Evolutionary conservation across 805 yeast species (phyloP).

Genomic region (Lipomyces orientalis): DNA sequence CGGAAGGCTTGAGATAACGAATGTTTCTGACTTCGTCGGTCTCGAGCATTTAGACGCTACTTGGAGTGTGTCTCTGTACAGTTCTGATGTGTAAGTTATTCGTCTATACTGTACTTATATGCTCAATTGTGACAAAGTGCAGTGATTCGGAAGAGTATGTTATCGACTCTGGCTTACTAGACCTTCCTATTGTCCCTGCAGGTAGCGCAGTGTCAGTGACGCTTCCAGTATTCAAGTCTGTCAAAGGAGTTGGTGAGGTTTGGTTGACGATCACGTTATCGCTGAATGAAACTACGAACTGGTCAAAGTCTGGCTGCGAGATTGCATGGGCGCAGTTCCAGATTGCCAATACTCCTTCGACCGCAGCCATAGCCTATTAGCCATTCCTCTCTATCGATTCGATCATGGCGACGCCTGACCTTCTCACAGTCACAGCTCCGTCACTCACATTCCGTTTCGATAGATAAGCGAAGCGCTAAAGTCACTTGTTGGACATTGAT

Average conservation of each 20-base stretch:
- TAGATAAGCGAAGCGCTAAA: slow-evolving; percentile 6
- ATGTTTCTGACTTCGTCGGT: slow-evolving; percentile 39
- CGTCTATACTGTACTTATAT: neutral
- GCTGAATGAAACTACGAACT: slow-evolving; percentile 20
- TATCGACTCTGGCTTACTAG: slow-evolving; percentile 10
- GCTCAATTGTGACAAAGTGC: neutral
- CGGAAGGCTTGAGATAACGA: slow-evolving; percentile 33
- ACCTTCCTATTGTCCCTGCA: slow-evolving; percentile 12
- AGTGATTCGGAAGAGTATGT: neutral
- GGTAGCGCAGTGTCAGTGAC: slow-evolving; percentile 7
- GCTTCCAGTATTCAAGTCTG: slow-evolving; percentile 7
- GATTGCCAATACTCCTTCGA: slow-evolving; percentile 6
- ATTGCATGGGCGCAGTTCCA: slow-evolving; percentile 43
- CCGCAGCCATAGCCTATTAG: slow-evolving; percentile 1
- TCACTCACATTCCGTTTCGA: slow-evolving; percentile 17
- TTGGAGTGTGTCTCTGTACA: slow-evolving; percentile 11
- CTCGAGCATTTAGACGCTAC: slow-evolving; percentile 32
- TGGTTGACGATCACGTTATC: slow-evolving; percentile 33
- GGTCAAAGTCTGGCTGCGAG: slow-evolving; percentile 40
- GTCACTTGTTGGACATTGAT: slow-evolving; percentile 21
- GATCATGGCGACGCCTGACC: neutral
- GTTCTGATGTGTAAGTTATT: slow-evolving; percentile 11
- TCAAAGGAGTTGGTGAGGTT: slow-evolving; percentile 7
- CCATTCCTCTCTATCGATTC: neutral
- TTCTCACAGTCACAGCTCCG: neutral